Evolutionary conservation across 768 basidiomycete genomes (phyloP).

Genomic region (Mrakia frigida): DNA sequence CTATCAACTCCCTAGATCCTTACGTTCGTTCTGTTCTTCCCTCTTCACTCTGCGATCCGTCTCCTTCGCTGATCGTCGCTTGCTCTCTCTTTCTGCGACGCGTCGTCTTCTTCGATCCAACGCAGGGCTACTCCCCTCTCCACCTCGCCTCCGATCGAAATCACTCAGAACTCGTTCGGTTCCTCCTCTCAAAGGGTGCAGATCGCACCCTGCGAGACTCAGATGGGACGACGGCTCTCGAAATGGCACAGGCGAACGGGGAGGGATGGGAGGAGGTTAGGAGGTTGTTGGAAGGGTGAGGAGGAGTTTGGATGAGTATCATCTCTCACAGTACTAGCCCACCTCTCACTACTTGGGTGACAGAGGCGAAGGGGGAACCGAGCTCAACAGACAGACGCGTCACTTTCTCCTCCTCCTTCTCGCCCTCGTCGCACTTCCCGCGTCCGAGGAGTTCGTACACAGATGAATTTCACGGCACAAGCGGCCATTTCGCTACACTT

Average conservation of each 20-base stretch:
- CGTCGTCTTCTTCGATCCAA: neutral
- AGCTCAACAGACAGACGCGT: no score
- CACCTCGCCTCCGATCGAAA: conserved; percentile 17
- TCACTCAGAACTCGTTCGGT: neutral
- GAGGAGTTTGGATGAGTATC: neutral
- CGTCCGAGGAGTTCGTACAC: no score
- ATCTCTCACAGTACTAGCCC: no score
- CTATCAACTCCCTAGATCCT: neutral
- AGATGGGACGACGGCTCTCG: conserved; percentile 12
- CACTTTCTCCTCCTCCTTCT: no score
- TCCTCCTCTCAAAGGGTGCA: conserved; percentile 1
- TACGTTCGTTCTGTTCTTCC: neutral
- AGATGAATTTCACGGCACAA: no score
- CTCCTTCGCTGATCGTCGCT: neutral
- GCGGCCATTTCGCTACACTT: no score
- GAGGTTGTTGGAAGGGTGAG: neutral
- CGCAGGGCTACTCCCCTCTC: conserved; percentile 6
- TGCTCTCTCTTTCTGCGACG: neutral
- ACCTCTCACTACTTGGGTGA: no score
- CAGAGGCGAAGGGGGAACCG: no score
- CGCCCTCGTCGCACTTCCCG: no score
- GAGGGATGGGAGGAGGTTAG: neutral
- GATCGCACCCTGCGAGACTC: neutral
- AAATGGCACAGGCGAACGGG: conserved; percentile 7
- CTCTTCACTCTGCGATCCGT: neutral